Evolutionary conservation across 2,329 filamentous ascomycete genomes (phyloP).

Genomic region (Pseudogymnoascus sp.): DNA sequence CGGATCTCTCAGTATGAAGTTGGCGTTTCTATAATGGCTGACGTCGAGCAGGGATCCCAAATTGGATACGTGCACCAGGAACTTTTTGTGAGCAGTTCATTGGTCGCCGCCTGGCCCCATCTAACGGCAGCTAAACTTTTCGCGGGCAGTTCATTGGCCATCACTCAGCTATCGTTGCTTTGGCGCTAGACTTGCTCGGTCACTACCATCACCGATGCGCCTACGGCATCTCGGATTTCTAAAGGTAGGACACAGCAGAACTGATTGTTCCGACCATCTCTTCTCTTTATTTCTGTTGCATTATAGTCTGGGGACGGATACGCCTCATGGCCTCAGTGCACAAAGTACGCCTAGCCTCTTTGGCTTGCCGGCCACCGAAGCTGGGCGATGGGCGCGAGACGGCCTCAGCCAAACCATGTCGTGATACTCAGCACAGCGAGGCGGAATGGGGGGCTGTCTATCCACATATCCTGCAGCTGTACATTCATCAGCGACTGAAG

Average conservation of each 20-base stretch:
- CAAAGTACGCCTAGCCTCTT: neutral
- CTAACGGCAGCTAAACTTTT: neutral
- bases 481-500: constrained; percentile 19
- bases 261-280: neutral
- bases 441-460: constrained; percentile 19
- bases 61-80: neutral
- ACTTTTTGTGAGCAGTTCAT: neutral
- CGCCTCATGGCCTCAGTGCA: neutral
- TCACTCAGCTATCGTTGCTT: neutral
- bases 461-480: constrained; percentile 19
- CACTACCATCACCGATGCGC: neutral
- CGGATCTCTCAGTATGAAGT: neutral
- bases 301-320: neutral
- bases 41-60: neutral
- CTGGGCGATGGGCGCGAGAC: neutral
- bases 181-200: neutral
- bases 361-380: neutral
- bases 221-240: neutral
- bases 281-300: neutral
- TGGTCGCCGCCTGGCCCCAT: neutral
- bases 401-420: neutral
- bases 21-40: neutral
- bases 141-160: neutral
- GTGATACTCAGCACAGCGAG: constrained; percentile 12
- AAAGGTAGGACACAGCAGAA: neutral